Evolutionary conservation across 768 basidiomycete genomes (phyloP), one percentile per base, ranked within the genome.

Genomic region (Kwoniella botswanensis): DNA sequence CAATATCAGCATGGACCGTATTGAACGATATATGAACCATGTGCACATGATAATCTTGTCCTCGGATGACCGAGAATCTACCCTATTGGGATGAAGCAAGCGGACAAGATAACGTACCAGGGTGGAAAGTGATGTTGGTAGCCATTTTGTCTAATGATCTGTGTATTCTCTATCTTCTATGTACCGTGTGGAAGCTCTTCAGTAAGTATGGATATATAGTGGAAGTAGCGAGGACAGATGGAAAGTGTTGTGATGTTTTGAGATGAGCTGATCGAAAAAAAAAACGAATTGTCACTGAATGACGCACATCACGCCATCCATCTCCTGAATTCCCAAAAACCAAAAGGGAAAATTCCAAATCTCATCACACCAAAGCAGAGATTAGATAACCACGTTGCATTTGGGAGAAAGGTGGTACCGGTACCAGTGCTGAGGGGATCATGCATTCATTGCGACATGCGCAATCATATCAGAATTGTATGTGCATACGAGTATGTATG

Each of bases 91-190:
- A 26, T 26, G 24, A 26, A 26, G 24, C 24, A 26, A 26, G 24
- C 3, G 24, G 24, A 26, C 3, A 26, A 26, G 24, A 26, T 26
- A 26, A 26, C 76, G 65, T 12, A 83, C 85, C 85, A 55, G 80
- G 81, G 79, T 86, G 85, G 79, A 84, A 86, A 71, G 84, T 84
- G 74, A 86, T 86, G 79, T 86, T 85, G 67, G 83, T 83, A 43
- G 84, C 78, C 84, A 84, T 84, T 69, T 18, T 79, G 29, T 21
- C 15, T 58, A 5, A 24, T 42, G 17, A 60, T 61, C 46, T 26
- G 54, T 21, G 1, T n/a, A 26, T 24, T 1, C 18, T 15, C 18
- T 13, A 50, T 15, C 46, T 50, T 50, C 46, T 50, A 50, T 13
- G 18, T 15, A 15, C 1, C 6, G 18, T 50, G 12, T 10, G 0